A percentile compares a stretch with the other conserved stretches of the same genome.
Evolutionary conservation across 805 yeast genomes (phyloP).

Genomic region (Ogataea nakhonphanomensis): DNA sequence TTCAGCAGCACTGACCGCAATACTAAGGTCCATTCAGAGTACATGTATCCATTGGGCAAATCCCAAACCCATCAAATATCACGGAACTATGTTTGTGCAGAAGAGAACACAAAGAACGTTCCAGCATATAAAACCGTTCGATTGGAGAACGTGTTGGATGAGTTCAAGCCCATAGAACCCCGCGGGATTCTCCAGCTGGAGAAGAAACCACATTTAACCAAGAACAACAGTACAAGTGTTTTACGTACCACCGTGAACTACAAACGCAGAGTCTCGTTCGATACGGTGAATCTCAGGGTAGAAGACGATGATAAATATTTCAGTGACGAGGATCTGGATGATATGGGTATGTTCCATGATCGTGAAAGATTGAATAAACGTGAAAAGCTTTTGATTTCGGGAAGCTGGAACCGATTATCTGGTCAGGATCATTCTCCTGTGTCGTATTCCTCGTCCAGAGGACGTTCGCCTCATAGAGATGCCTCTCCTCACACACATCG

Average conservation of each 20-base stretch:
- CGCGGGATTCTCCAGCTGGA: slow-evolving; percentile 10
- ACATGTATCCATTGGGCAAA: slow-evolving; percentile 16
- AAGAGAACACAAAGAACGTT: slow-evolving; percentile 1
- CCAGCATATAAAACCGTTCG: slow-evolving; percentile 26
- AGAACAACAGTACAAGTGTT: background rate
- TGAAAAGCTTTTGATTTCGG: slow-evolving; percentile 15
- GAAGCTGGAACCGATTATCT: slow-evolving; percentile 25
- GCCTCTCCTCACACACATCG: slow-evolving; percentile 15
- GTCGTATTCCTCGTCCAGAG: slow-evolving; percentile 7
- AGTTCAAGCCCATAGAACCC: slow-evolving; percentile 25
- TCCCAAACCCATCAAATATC: slow-evolving; percentile 27
- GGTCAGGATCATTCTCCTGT: slow-evolving; percentile 23
- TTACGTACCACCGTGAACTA: slow-evolving; percentile 8
- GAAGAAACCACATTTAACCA: slow-evolving; percentile 2
- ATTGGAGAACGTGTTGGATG: slow-evolving; percentile 16
- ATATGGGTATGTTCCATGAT: slow-evolving; percentile 16
- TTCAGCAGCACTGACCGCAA: background rate
- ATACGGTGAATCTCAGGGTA: slow-evolving; percentile 44
- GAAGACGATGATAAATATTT: slow-evolving; percentile 22
- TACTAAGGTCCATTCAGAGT: slow-evolving; percentile 4
- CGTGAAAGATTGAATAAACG: slow-evolving; percentile 8
- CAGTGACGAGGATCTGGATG: slow-evolving; percentile 22
- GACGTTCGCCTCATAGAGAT: slow-evolving; percentile 22
- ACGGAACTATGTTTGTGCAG: slow-evolving; percentile 11
- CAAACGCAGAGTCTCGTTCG: slow-evolving; percentile 45